Base-by-base conservation (phyloP, 495 filamentous ascomycete genomes). In the Cairneyella variabilis region DNA sequence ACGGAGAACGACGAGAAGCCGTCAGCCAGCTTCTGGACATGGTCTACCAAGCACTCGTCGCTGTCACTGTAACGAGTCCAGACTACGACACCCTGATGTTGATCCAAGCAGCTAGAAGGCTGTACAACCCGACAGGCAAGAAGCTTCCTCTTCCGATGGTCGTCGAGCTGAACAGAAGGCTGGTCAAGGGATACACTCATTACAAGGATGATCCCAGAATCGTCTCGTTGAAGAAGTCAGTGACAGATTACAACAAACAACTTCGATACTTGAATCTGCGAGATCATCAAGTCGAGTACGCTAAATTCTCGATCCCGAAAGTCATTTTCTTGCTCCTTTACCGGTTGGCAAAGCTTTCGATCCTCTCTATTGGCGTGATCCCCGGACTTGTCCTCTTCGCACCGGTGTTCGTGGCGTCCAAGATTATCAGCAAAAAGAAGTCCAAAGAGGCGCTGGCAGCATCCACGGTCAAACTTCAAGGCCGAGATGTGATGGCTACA, bases 41-140 rank as follows among this genome's bases (percentile, higher is more conserved):
- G 48, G 87, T 99, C 45, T 90, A 95, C 62, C 80, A 92, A 54
- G 78, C 83, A 25, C 76, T 99, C 34, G 82, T 86, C 49, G 80
- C 92, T 1, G 93, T 99, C 40, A 99, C 95, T 10, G 90, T 96
- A 28, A 91, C 88, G 4, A 84, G 86, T 32, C 95, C 95, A 1
- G 91, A 99, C 68, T 97, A 96, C 65, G 95, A 97, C 59, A 97
- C 93, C 14, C 73, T 99, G 9, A 97, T 97, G 93, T 86, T 91
- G 37, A 95, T 97, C 51, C 93, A 99, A 82, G 95, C 93, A 37
- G 93, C 89, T 12, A 81, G 93, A 57, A 83, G 93, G 40, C 72
- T 99, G 23, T 99, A 99, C 66, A 97, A 97, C 61, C 88, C 88
- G 9, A 88, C 88, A 39, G 86, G 90, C 57, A 97, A 93, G 73